Conservation (phyloP, 2,329 filamentous ascomycete species). For the Alternaria ethzedia region DNA sequence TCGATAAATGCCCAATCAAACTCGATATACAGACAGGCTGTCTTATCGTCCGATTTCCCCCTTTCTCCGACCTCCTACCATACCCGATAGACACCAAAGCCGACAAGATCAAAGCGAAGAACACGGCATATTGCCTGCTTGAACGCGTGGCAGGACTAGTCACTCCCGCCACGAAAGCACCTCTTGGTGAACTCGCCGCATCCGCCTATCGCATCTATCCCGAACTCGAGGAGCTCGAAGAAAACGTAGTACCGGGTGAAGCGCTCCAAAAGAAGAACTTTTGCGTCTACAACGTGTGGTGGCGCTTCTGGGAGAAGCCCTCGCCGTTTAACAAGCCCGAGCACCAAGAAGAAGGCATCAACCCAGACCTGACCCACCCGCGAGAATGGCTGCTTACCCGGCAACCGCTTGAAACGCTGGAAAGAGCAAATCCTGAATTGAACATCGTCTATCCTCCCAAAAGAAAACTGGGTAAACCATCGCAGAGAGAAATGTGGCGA, state of each 20-base stretch:
- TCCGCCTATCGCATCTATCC: constrained; percentile 54
- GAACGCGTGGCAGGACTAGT: constrained; percentile 58
- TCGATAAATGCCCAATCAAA: constrained; percentile 58
- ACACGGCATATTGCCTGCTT: constrained; percentile 53
- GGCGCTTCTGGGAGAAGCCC: constrained; percentile 25
- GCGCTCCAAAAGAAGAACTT: constrained; percentile 17
- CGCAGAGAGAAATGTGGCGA: constrained; percentile 35
- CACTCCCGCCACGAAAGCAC: constrained; percentile 54
- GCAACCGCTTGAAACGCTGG: constrained; percentile 21
- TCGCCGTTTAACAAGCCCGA: constrained; percentile 17
- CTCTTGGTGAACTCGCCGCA: constrained; percentile 51
- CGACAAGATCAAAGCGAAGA: constrained; percentile 27
- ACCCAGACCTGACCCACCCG: constrained; percentile 4
- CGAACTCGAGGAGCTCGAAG: constrained; percentile 15
- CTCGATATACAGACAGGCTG: constrained; percentile 48
- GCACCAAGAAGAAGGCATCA: constrained; percentile 3
- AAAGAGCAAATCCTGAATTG: background rate
- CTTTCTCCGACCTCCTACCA: constrained; percentile 23
- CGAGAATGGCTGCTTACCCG: constrained; percentile 38
- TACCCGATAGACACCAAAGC: constrained; percentile 18
- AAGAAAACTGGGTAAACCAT: background rate
- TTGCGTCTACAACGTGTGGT: constrained; percentile 32
- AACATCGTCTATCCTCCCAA: constrained; percentile 17
- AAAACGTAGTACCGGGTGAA: background rate
- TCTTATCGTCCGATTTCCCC: constrained; percentile 40